phyloP scores from a whole-genome alignment of 116 monocot genomes.

The Posidonia oceanica region DNA sequence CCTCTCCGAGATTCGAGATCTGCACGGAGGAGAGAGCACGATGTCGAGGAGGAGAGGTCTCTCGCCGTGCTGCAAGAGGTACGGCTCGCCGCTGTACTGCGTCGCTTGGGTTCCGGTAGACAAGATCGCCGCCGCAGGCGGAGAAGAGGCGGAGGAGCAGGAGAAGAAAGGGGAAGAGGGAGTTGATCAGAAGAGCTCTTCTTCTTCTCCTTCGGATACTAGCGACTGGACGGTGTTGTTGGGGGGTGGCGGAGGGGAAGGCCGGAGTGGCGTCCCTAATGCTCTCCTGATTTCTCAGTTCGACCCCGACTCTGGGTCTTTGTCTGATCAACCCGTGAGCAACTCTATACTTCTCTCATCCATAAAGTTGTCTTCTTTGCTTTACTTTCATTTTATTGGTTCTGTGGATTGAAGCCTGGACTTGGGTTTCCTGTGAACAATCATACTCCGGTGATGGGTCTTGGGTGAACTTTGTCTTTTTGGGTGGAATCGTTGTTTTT shows the following conservation, averaged over 20 bases:
- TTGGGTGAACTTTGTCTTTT: too few relatives aligned
- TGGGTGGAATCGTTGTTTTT: neutral
- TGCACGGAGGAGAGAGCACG: conserved; percentile 1
- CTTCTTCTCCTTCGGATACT: too few relatives aligned
- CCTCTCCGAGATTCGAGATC: neutral
- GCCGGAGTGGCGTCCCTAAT: conserved; percentile 75
- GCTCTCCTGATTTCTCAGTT: conserved; percentile 48
- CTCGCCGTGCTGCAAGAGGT: conserved; percentile 33
- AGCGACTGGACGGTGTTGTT: conserved; percentile 30
- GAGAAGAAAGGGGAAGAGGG: conserved; percentile 32
- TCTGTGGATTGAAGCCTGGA: neutral
- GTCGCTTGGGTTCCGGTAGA: conserved; percentile 49
- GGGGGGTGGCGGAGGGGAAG: conserved; percentile 86
- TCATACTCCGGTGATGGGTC: too few relatives aligned
- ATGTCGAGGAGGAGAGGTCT: conserved; percentile 9
- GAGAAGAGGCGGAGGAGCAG: conserved; percentile 10
- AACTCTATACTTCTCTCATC: neutral
- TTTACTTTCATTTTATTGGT: neutral
- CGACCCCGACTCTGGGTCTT: conserved; percentile 31
- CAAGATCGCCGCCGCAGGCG: conserved; percentile 14
- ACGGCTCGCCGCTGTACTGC: conserved; percentile 72
- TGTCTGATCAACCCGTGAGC: conserved; percentile 56
- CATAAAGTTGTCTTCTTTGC: too few relatives aligned
- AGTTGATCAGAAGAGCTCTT: neutral
- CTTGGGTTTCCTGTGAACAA: neutral